phyloP scores from a whole-genome alignment of 2,329 filamentous ascomycete species.

The Colletotrichum sp. region DNA sequence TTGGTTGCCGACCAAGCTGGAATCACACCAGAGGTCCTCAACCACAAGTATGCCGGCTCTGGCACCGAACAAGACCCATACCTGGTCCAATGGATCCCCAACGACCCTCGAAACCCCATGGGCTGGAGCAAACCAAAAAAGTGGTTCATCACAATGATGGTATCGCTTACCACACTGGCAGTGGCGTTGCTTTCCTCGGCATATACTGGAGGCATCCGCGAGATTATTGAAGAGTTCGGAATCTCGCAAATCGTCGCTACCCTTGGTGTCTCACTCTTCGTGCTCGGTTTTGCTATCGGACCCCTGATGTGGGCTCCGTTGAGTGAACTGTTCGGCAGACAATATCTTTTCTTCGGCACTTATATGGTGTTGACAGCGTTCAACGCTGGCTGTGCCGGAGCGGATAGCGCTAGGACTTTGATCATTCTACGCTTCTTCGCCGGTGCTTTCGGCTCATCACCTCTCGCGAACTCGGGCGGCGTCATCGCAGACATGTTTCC shows the following conservation, averaged over 20 bases:
- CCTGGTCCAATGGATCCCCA: constrained; percentile 64
- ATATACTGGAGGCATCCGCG: constrained; percentile 56
- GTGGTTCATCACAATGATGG: constrained; percentile 65
- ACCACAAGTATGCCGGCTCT: constrained; percentile 59
- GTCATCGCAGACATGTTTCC: constrained; percentile 67
- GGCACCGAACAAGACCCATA: constrained; percentile 70
- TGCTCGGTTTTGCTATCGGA: constrained; percentile 59
- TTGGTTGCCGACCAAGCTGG: constrained; percentile 57
- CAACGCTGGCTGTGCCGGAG: constrained; percentile 62
- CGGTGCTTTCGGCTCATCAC: constrained; percentile 65
- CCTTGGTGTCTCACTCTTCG: constrained; percentile 52
- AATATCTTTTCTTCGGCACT: constrained; percentile 61
- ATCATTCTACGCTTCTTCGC: constrained; percentile 71
- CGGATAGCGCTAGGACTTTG: constrained; percentile 61
- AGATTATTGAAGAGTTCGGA: constrained; percentile 56
- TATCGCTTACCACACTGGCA: constrained; percentile 66
- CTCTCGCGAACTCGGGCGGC: constrained; percentile 66
- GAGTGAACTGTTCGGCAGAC: constrained; percentile 65
- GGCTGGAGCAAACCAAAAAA: constrained; percentile 56
- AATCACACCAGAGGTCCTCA: constrained; percentile 37
- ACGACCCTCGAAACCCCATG: constrained; percentile 69
- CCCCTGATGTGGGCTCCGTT: constrained; percentile 69
- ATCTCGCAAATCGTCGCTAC: constrained; percentile 47
- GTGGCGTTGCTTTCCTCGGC: constrained; percentile 69
- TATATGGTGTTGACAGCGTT: constrained; percentile 64